Conservation (phyloP, 768 basidiomycete genomes). For the Paxillus involutus region DNA sequence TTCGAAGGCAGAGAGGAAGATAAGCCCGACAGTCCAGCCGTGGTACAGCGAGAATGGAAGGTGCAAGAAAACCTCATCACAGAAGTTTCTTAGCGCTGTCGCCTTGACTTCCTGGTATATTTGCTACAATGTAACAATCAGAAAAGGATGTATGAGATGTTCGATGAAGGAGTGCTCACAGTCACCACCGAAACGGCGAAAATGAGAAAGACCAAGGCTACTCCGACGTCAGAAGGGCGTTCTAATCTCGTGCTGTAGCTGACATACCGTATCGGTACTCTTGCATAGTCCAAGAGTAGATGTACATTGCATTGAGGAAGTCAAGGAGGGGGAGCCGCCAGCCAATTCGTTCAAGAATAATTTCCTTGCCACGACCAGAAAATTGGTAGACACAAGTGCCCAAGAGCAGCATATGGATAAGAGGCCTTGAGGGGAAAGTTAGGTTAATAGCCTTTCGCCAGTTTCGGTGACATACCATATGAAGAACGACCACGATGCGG, state of each 20-base stretch:
- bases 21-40: conserved; percentile 55
- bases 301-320: conserved; percentile 63
- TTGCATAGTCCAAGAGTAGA: conserved; percentile 55
- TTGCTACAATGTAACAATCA: conserved; percentile 34
- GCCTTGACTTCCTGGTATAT: conserved; percentile 69
- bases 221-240: conserved; percentile 16
- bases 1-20: conserved; percentile 56
- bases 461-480: conserved; percentile 45
- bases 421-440: conserved; percentile 39
- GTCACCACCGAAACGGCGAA: conserved; percentile 52
- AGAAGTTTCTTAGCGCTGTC: conserved; percentile 44
- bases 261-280: conserved; percentile 46
- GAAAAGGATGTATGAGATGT: conserved; percentile 9
- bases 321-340: conserved; percentile 67
- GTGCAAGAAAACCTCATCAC: conserved; percentile 67
- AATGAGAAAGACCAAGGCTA: conserved; percentile 40
- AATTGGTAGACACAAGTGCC: conserved; percentile 66
- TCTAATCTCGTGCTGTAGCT: not conserved
- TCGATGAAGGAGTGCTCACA: conserved; percentile 22
- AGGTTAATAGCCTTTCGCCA: not conserved
- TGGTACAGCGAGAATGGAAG: conserved; percentile 73
- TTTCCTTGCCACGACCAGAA: conserved; percentile 50
- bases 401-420: conserved; percentile 65
- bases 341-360: conserved; percentile 62
- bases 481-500: conserved; percentile 60